These are phyloP conservation scores for Ophiostoma himal-ulmi DNA, from an alignment of 2,329 filamentous ascomycete genomes.

Conservation along the genomic window DNA sequence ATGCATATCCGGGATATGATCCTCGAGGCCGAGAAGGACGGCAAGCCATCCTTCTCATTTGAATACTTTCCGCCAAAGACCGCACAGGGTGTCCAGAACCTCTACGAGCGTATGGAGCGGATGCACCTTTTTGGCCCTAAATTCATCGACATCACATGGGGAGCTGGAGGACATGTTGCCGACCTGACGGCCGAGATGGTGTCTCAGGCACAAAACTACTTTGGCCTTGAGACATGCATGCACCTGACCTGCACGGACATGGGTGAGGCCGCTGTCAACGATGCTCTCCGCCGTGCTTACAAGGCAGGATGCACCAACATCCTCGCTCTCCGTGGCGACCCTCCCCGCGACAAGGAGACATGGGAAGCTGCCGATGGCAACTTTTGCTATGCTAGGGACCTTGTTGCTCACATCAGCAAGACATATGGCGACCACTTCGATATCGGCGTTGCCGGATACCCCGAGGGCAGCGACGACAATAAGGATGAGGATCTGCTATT, in stretches of 20 bases:
- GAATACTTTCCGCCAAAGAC: conserved; percentile 99
- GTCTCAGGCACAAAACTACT: conserved; percentile 85
- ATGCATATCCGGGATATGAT: conserved; percentile 98
- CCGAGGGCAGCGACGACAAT: conserved; percentile 92
- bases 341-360: conserved; percentile 84
- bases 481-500: conserved; percentile 78
- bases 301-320: conserved; percentile 97
- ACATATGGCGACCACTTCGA: conserved; percentile 87
- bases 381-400: conserved; percentile 87
- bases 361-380: conserved; percentile 84
- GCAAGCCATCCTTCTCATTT: conserved; percentile 90
- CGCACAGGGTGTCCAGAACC: conserved; percentile 92
- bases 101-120: conserved; percentile 98
- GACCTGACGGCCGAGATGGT: conserved; percentile 98
- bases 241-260: conserved; percentile 98
- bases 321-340: conserved; percentile 85
- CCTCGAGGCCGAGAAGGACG: conserved; percentile 68
- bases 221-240: conserved; percentile 98
- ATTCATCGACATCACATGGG: conserved; percentile 99
- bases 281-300: conserved; percentile 81
- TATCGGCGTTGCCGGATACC: conserved; percentile 94
- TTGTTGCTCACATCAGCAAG: conserved; percentile 69
- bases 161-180: conserved; percentile 84
- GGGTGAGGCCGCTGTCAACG: conserved; percentile 85
- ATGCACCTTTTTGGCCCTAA: conserved; percentile 79